Evolutionary conservation across 2,329 filamentous ascomycete genomes (phyloP), one percentile per base, ranked within the genome.

Genomic region (Aschersonia sp.): DNA sequence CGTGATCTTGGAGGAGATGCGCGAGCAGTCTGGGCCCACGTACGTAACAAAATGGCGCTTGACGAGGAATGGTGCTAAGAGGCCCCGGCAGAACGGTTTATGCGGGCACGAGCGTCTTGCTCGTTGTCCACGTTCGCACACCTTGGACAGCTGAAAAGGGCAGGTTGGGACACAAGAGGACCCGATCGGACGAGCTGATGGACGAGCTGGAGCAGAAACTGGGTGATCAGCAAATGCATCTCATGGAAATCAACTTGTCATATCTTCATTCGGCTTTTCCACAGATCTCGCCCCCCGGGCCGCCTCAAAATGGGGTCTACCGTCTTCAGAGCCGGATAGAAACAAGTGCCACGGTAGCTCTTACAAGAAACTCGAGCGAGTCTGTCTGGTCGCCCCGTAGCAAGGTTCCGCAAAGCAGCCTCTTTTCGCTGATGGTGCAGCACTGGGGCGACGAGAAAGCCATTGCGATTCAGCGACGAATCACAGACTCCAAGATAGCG

Each of bases 241-340:
- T 76, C 52, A 59, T 81, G 45, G 67, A 67, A 4, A 63, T 81
- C 12, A 64, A 64, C 22, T 53, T 81, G 6, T 70, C 63, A 6
- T 82, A 81, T 54, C 65, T 65, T 2, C 76, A 81, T 54, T 76
- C 77, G 0, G 72, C 68, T 0, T 79, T 81, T 55, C 67, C 70
- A 0, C 56, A 62, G 14, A 58, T 58, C 10, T 56, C 49, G 7
- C 49, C 54, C 5, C 35, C 49, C 2, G 55, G 58, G 11, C 49
- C 53, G 6, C 43, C 32, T 11, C 47, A 49, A 14, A 51, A 56
- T 12, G 68, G 67, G 1, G 58, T 70, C 29, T 62, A 61, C 12
- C 59, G 59, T 9, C 57, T 70, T 29, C 62, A 66, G 31, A 81
- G 74, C 32, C 67, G 57, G 11, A 57, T 81, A 29, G 67, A 75